Evolutionary conservation across 2,329 filamentous ascomycete genomes (phyloP), one percentile per base, ranked within the genome.

Genomic region (Exophiala sp.): DNA sequence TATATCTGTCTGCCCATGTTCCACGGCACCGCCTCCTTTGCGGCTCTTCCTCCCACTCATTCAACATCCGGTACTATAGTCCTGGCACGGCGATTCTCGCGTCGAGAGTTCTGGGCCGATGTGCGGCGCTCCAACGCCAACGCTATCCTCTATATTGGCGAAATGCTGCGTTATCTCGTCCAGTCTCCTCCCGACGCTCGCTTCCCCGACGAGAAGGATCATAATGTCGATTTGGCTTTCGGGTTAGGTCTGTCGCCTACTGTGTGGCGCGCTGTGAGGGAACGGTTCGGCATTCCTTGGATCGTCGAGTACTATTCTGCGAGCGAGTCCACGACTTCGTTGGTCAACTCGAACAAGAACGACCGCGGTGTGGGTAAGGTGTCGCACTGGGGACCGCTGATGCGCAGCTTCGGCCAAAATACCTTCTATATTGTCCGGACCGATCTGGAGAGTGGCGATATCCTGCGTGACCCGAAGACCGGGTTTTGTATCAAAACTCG

Each of bases 401-500:
- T 66, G 10, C 63, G 69, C 23, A 46, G 29, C 13, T 61, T 62
- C 10, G 52, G 73, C 22, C 71, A 74, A 39, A 63, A 69, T 32
- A 67, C 72, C 46, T 70, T 66, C 0, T 66, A 69, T 23, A 66
- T 75, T 21, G 65, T 75, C 16, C 65, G 63, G 46, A 69, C 68
- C 29, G 71, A 75, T 56, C 57, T 64, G 0, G 65, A 68, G 11
- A 66, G 64, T 0, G 70, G 69, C 38, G 63, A 66, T 56, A 66
- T 70, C 0, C 70, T 66, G 38, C 75, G 85, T 8, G 78, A 88
- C 61, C 73, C 78, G 0, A 74, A 76, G 57, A 87, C 83, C 0
- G 83, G 84, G 0, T 85, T 86, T 53, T 85, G 78, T 1, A 70
- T 68, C 23, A 75, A 82, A 21, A 73, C 77, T 43, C 65, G 79